Evolutionary conservation across 1,284 basidiomycete genomes (phyloP), one percentile per base, ranked within the genome.

Genomic region (Austroboletus olivaceoglutinosus): DNA sequence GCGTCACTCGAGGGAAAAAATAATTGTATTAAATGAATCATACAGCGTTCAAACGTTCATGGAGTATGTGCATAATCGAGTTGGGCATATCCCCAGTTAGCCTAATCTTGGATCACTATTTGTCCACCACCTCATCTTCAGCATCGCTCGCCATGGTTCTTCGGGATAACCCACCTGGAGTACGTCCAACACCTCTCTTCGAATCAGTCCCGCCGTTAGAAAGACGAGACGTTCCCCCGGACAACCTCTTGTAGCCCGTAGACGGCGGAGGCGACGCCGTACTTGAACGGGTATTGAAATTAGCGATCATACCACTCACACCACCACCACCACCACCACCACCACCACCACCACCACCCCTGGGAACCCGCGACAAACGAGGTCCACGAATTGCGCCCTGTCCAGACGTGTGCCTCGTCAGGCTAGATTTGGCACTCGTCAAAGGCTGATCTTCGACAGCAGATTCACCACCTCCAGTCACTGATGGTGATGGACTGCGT

Each of bases 71-170:
- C 15, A 52, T 51, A 49, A 23, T 37, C 22, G 27, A 47, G 30
- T 43, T n/a, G n/a, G 13, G 16, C 30, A 47, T 34, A 37, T 37
- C 18, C 5, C n/a, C n/a, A n/a, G n/a, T n/a, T n/a, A n/a, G 23
- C 37, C 19, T 33, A 31, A 16, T 41, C 27, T 22, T 50, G 16
- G 15, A 15, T 43, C n/a, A n/a, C 51, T 51, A 64, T 53, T 65
- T 62, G 1, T 70, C 70, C 43, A 86, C 74, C 45, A 86, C 71
- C 59, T 86, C 80, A 55, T 90, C 88, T 67, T 91, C 89, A 33
- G 87, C 86, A 63, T 90, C 88, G 62, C 85, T 88, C 39, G 83
- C 85, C 82, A 87, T 85, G 50, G 86, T 86, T 65, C 86, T 78
- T 62, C 86, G 77, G 48, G 85, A 82, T 53, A 91, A 80, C 48